Percentiles rank a stretch among this genome's conserved stretches.
phyloP scores from a whole-genome alignment of 345 rosid genomes.

The Gossypium rotundifolium region DNA sequence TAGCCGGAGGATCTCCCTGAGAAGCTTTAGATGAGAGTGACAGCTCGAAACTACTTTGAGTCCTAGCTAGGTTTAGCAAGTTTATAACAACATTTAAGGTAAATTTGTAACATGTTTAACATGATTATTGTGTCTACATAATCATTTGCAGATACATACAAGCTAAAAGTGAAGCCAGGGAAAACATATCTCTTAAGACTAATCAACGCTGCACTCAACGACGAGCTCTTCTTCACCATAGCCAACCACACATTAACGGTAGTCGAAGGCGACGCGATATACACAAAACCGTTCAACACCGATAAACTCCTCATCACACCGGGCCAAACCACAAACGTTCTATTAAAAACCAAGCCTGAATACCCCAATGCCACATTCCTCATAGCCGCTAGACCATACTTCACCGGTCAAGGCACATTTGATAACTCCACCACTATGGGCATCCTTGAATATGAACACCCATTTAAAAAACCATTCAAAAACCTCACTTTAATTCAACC shows the following conservation, averaged over 20 bases:
- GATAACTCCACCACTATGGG: conserved; percentile 42
- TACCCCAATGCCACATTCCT: conserved; percentile 37
- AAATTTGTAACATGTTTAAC: neutral
- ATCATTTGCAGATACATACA: conserved; percentile 29
- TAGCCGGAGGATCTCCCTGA: too few species aligned
- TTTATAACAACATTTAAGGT: neutral
- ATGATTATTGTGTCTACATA: neutral
- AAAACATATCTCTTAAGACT: conserved; percentile 41
- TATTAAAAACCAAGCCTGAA: conserved; percentile 30
- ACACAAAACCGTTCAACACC: conserved; percentile 31
- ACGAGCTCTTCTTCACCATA: conserved; percentile 50
- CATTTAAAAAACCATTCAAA: conserved; percentile 4
- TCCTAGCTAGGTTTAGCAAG: neutral
- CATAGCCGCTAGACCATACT: conserved; percentile 39
- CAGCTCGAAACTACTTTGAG: too few species aligned
- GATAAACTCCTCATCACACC: conserved; percentile 28
- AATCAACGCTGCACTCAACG: conserved; percentile 57
- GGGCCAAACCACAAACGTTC: conserved; percentile 44
- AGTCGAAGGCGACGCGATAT: conserved; percentile 36
- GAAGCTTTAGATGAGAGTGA: too few species aligned
- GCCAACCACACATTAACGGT: conserved; percentile 38
- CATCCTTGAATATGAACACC: conserved; percentile 33
- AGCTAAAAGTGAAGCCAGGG: conserved; percentile 41
- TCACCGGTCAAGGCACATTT: conserved; percentile 27
- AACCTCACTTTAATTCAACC: conserved; percentile 30